A percentile compares a stretch with the other conserved stretches of the same genome.
Conservation (phyloP, 176 grass and related monocot species). For the Miscanthus lutarioriparius region DNA sequence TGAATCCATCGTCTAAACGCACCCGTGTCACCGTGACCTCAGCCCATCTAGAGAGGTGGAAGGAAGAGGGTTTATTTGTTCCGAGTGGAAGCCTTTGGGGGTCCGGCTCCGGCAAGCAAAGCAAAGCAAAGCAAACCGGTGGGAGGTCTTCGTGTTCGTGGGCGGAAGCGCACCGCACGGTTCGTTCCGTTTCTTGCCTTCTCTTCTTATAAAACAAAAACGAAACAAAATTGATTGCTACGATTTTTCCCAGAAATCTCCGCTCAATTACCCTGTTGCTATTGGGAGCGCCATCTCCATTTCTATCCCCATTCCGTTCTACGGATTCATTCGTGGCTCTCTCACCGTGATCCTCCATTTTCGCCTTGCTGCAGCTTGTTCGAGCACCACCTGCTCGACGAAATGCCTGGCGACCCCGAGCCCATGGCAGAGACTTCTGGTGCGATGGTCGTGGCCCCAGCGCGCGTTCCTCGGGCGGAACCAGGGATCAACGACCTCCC, state of each 20-base stretch:
- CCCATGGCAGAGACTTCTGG: background rate
- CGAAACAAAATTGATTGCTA: background rate
- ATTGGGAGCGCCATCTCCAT: background rate
- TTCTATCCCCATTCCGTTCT: background rate
- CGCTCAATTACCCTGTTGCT: background rate
- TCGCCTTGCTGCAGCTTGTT: background rate
- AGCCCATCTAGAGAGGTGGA: no score
- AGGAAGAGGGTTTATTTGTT: no score
- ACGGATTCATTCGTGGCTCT: background rate
- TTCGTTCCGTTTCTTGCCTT: background rate
- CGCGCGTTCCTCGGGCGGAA: no score
- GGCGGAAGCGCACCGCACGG: background rate
- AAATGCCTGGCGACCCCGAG: background rate
- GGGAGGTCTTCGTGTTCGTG: no score
- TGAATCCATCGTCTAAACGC: no score
- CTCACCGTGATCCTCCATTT: background rate
- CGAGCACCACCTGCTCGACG: constrained; percentile 12
- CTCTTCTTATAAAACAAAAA: background rate
- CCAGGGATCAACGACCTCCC: background rate
- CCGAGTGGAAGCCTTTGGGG: no score
- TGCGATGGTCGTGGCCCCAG: background rate
- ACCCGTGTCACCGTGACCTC: no score
- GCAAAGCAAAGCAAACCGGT: no score
- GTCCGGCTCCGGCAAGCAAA: no score
- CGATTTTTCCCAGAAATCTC: background rate